Percentiles rank a stretch among this genome's conserved stretches.
Conservation (phyloP, 2,329 filamentous ascomycete genomes). For the Diaporthe nobilis region DNA sequence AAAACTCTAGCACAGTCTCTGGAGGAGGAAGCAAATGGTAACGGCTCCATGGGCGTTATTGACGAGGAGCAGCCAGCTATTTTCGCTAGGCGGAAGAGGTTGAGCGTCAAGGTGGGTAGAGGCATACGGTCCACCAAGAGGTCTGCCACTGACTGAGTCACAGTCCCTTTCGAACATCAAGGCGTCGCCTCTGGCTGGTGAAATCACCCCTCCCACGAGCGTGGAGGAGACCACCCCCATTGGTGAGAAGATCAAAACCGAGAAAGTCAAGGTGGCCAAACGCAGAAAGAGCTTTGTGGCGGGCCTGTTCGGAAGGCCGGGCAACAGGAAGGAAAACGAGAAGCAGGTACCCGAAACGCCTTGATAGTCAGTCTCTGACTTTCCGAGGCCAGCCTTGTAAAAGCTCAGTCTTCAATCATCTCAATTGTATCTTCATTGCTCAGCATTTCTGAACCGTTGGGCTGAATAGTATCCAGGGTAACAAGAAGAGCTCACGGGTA, state of each 20-base stretch:
- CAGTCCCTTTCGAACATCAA: constrained; percentile 52
- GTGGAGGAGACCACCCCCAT: constrained; percentile 35
- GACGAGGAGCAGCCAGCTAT: constrained; percentile 39
- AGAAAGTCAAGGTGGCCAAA: constrained; percentile 49
- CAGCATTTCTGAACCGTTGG: not conserved
- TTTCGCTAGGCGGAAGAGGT: constrained; percentile 47
- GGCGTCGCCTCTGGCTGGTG: constrained; percentile 41
- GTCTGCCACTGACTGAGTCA: constrained; percentile 36
- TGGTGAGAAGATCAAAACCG: constrained; percentile 39
- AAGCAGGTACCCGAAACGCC: constrained; percentile 26
- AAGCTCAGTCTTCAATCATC: not conserved
- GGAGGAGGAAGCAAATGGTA: constrained; percentile 62
- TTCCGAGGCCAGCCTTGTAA: no score
- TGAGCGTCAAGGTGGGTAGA: constrained; percentile 53
- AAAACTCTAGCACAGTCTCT: constrained; percentile 79
- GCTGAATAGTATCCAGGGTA: not conserved
- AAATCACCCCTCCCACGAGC: constrained; percentile 43
- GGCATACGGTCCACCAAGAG: no score
- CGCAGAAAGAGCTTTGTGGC: constrained; percentile 64
- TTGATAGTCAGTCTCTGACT: not conserved
- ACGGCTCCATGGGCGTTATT: constrained; percentile 51
- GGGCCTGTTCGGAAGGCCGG: constrained; percentile 57
- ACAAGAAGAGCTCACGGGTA: not conserved
- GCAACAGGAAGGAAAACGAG: constrained; percentile 42
- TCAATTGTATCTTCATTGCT: not conserved